A percentile compares a stretch with the other conserved stretches of the same genome.
Conservation (phyloP, 2,329 filamentous ascomycete genomes). For the Fusarium cicatricum region DNA sequence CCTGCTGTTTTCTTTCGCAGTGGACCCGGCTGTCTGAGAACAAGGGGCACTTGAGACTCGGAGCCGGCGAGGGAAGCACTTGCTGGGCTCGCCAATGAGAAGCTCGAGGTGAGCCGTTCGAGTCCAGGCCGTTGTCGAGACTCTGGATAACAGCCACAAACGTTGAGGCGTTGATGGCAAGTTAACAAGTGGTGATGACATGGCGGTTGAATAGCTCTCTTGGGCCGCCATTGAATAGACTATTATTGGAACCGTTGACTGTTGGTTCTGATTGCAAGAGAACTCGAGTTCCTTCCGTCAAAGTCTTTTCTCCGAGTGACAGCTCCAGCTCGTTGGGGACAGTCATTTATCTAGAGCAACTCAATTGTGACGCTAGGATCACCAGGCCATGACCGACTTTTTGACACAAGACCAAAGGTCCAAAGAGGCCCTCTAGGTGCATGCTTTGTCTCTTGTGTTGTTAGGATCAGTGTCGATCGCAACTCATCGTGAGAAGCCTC, state of each 20-base stretch:
- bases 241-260: neutral
- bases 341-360: neutral
- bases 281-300: conserved; percentile 10
- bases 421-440: conserved; percentile 8
- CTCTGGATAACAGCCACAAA: conserved; percentile 24
- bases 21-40: neutral
- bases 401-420: conserved; percentile 8
- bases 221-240: neutral
- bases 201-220: neutral
- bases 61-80: conserved; percentile 25
- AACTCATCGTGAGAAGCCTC: conserved; percentile 7
- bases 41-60: conserved; percentile 5
- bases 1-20: conserved; percentile 17
- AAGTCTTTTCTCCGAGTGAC: neutral
- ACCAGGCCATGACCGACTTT: conserved; percentile 18
- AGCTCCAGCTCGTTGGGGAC: too few species aligned
- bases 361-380: conserved; percentile 14
- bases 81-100: conserved; percentile 9
- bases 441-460: conserved; percentile 6
- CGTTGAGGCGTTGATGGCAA: conserved; percentile 29
- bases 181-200: neutral
- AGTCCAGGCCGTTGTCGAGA: conserved; percentile 15
- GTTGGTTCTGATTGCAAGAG: neutral
- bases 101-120: conserved; percentile 1
- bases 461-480: conserved; percentile 19